Evolutionary conservation across 164 flowering plant species (phyloP), one percentile per base, ranked within the genome.

Genomic region (Brasenia schreberi): DNA sequence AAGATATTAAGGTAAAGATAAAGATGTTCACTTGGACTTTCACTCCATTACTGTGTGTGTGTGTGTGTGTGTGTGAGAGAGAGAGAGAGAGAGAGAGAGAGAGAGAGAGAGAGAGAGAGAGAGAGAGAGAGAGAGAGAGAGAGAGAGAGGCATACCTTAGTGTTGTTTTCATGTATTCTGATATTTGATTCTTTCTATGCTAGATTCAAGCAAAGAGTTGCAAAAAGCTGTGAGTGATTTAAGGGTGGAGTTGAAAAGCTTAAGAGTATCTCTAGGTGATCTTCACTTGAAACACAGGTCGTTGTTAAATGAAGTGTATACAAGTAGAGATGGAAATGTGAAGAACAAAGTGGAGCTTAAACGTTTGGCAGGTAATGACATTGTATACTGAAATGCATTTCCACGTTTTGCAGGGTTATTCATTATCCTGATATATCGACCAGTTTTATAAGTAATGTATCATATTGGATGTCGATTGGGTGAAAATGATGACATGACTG

Each of bases 271-370:
- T 39, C 70, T 87, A 2, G 72, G 72, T 66, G 85, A 88, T 77
- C 83, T 91, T 71, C 92, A 83, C 74, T 69, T 89, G 80, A 87
- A 83, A 78, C 90, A 87, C 67, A 82, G 68, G 68, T 72, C 77
- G 27, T 61, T 87, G 62, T 75, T 82, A 23, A 72, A 68, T 69
- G 88, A 87, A 69, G 62, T 91, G 65, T 88, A 77, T 69, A 76
- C 33, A 42, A 78, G 71, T 69, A 76, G 72, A 66, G 96, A 83
- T 69, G 69, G 60, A 59, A 79, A 87, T 78, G 88, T 87, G 33
- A 87, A 82, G 73, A 81, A 82, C 69, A 91, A 89, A 77, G 84
- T 87, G 64, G 87, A 81, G 72, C 70, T 84, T 63, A 80, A 76
- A 73, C 75, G 70, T 66, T 73, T 94, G 70, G 77, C 72, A 77